phyloP scores from a whole-genome alignment of 2,329 filamentous ascomycete species.

The Cladophialophora carrionii region DNA sequence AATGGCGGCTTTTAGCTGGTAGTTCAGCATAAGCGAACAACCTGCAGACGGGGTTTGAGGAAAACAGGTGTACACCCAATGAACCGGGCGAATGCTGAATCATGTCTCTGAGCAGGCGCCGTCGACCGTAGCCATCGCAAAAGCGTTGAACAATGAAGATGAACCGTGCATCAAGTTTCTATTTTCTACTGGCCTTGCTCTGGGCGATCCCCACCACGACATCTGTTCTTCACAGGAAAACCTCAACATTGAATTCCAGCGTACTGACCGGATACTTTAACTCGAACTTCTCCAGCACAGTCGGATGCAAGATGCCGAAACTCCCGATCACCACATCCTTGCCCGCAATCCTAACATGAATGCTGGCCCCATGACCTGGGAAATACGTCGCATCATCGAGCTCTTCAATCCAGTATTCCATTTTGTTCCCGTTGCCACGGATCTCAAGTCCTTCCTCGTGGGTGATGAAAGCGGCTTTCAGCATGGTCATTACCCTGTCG shows the following conservation, averaged over 20 bases:
- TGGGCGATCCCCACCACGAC: too few relatives aligned
- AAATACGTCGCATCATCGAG: constrained; percentile 91
- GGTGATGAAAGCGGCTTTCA: constrained; percentile 78
- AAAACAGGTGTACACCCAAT: neutral
- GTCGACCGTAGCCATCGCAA: neutral
- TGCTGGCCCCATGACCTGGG: constrained; percentile 80
- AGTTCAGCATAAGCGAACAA: neutral
- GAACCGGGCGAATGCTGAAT: neutral
- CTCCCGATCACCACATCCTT: constrained; percentile 79
- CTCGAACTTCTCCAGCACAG: constrained; percentile 90
- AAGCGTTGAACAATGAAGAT: constrained; percentile 2
- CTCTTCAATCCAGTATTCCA: constrained; percentile 92
- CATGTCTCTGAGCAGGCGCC: neutral
- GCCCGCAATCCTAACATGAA: constrained; percentile 74
- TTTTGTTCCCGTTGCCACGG: constrained; percentile 54
- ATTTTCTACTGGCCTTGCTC: neutral
- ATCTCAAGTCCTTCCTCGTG: constrained; percentile 70
- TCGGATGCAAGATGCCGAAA: constrained; percentile 92
- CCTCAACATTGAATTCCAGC: constrained; percentile 90
- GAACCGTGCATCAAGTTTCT: neutral
- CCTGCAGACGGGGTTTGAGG: neutral
- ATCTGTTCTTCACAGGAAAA: constrained; percentile 68
- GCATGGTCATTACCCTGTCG: constrained; percentile 89
- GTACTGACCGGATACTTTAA: constrained; percentile 91
- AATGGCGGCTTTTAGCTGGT: neutral